Evolutionary conservation across 2,329 filamentous ascomycete genomes (phyloP).

Genomic region (Pseudogymnoascus sp.): DNA sequence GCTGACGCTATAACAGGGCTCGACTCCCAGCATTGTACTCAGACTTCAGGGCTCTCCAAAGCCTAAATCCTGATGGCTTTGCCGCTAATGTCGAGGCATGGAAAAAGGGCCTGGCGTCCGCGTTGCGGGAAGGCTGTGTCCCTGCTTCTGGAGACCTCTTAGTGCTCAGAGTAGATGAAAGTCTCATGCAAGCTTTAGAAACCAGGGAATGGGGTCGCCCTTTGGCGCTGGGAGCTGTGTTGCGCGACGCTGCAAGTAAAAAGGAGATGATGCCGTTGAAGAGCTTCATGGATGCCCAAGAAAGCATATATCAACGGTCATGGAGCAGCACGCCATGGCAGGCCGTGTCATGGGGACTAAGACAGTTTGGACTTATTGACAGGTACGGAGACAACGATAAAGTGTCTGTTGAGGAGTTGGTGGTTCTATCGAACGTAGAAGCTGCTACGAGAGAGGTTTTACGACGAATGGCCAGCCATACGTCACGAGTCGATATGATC

Average conservation of each 20-base stretch:
- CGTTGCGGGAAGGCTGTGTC: conserved; percentile 52
- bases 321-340: conserved; percentile 53
- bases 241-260: conserved; percentile 64
- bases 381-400: conserved; percentile 43
- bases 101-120: conserved; percentile 65
- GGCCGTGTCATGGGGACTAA: conserved; percentile 68
- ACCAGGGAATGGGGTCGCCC: conserved; percentile 74
- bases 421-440: conserved; percentile 58
- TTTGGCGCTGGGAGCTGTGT: conserved; percentile 68
- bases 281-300: conserved; percentile 57
- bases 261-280: conserved; percentile 63
- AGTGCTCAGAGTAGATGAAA: conserved; percentile 49
- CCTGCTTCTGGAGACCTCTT: conserved; percentile 43
- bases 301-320: conserved; percentile 72
- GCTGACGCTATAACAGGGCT: conserved; percentile 40
- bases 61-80: conserved; percentile 79
- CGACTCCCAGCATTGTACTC: conserved; percentile 82
- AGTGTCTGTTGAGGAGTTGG: conserved; percentile 55
- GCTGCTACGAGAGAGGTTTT: conserved; percentile 49
- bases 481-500: conserved; percentile 55
- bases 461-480: conserved; percentile 36
- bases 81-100: conserved; percentile 72
- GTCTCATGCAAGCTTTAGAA: conserved; percentile 64
- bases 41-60: conserved; percentile 68
- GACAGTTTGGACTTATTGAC: conserved; percentile 57